These are phyloP conservation scores for Serendipita sp. DNA, from an alignment of 768 basidiomycete genomes.

Conservation along the genomic window DNA sequence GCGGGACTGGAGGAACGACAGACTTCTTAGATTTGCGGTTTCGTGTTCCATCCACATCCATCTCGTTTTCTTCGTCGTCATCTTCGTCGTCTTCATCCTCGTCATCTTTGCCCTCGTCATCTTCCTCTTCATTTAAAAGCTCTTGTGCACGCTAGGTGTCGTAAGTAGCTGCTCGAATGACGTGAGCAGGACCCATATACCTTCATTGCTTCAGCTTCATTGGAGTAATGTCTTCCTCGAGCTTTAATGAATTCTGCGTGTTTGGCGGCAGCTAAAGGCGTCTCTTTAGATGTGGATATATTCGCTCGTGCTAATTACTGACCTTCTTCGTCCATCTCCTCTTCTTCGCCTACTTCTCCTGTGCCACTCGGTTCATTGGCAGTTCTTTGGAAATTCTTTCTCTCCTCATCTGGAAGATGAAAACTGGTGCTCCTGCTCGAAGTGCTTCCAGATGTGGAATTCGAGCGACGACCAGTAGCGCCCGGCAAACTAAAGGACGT, in stretches of 20 bases:
- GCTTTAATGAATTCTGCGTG: conserved; percentile 69
- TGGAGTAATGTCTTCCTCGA: conserved; percentile 72
- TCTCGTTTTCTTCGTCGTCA: background rate
- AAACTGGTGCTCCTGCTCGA: conserved; percentile 73
- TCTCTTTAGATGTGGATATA: background rate
- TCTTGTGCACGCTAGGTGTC: conserved; percentile 39
- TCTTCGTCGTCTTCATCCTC: conserved; percentile 40
- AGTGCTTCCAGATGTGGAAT: conserved; percentile 23
- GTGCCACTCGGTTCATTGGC: conserved; percentile 31
- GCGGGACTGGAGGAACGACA: background rate
- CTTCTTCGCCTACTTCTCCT: conserved; percentile 39
- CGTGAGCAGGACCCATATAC: conserved; percentile 20
- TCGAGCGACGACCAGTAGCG: background rate
- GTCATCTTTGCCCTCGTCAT: conserved; percentile 18
- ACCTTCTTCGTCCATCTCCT: conserved; percentile 87
- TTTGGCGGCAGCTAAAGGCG: conserved; percentile 49
- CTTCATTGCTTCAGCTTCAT: conserved; percentile 89
- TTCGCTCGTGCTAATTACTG: conserved; percentile 16
- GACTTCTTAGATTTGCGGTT: conserved; percentile 35
- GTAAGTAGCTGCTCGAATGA: conserved; percentile 6
- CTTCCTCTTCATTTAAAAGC: conserved; percentile 50
- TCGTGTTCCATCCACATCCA: background rate
- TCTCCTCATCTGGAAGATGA: conserved; percentile 55
- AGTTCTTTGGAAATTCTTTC: conserved; percentile 33
- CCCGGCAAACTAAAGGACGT: conserved; percentile 10